Conservation (phyloP, 495 filamentous ascomycete species). For the Xylaria sp. region DNA sequence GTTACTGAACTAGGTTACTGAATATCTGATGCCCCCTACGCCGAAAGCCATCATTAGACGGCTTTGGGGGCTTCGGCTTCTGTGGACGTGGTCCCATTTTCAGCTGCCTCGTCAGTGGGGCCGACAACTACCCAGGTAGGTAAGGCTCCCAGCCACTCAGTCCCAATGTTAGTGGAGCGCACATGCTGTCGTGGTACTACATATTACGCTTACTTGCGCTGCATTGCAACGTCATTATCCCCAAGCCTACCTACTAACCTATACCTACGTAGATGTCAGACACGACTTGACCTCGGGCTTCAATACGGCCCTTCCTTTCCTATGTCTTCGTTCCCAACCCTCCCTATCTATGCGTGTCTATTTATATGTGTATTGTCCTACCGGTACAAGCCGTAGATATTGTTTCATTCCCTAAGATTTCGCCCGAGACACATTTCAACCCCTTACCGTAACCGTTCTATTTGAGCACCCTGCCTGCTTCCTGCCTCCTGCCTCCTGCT, state of each 20-base stretch:
- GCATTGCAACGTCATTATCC: slow-evolving; percentile 23
- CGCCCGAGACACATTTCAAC: background rate
- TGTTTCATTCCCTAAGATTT: background rate
- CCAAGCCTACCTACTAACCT: too few relatives aligned
- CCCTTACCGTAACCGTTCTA: background rate
- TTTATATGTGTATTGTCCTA: background rate
- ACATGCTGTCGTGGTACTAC: background rate
- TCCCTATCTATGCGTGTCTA: background rate
- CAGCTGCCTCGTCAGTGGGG: slow-evolving; percentile 18
- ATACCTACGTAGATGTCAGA: background rate
- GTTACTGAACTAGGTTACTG: background rate
- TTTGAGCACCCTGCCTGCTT: background rate
- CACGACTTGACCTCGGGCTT: background rate
- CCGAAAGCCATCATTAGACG: background rate
- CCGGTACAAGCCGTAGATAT: background rate
- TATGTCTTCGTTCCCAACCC: background rate
- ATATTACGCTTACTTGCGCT: background rate
- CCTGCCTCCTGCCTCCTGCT: background rate
- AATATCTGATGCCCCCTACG: background rate
- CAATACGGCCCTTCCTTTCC: background rate
- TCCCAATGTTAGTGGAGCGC: background rate
- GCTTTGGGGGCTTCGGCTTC: background rate
- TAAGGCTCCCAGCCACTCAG: slow-evolving; percentile 13
- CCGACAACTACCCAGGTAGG: too few relatives aligned
- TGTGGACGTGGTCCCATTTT: background rate